Conservation (phyloP, 1,284 basidiomycete species). For the Pyrrhoderma lamaoense region DNA sequence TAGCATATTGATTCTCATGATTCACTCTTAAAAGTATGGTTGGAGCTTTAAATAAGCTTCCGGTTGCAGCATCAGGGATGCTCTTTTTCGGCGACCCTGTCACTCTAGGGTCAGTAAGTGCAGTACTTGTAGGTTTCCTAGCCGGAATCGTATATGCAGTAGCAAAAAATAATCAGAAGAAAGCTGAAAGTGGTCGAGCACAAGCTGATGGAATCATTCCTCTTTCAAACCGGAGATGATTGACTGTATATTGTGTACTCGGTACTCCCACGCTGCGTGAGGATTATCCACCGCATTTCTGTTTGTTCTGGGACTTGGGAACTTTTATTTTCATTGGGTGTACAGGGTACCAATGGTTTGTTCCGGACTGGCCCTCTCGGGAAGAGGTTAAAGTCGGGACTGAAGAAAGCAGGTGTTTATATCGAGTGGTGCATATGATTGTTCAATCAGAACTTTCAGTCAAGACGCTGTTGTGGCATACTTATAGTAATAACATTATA, state of each 20-base stretch:
- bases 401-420: no score
- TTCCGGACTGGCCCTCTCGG: no score
- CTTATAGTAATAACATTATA: no score
- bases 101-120: constrained; percentile 82
- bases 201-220: constrained; percentile 51
- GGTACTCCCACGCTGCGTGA: no score
- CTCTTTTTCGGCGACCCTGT: constrained; percentile 90
- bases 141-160: constrained; percentile 87
- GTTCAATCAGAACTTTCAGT: no score
- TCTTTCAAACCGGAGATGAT: constrained; percentile 44
- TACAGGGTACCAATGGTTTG: no score
- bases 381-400: no score
- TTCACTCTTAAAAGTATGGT: constrained; percentile 72
- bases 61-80: constrained; percentile 95
- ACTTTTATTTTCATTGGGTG: no score
- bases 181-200: constrained; percentile 42
- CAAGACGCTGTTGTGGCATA: no score
- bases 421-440: no score
- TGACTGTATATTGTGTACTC: not conserved
- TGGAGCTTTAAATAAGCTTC: constrained; percentile 96
- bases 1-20: constrained; percentile 11
- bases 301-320: no score
- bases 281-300: no score
- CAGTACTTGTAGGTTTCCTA: constrained; percentile 85
- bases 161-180: constrained; percentile 85